Conservation (phyloP, 805 yeast species). For the Hagleromyces aurorensis region DNA sequence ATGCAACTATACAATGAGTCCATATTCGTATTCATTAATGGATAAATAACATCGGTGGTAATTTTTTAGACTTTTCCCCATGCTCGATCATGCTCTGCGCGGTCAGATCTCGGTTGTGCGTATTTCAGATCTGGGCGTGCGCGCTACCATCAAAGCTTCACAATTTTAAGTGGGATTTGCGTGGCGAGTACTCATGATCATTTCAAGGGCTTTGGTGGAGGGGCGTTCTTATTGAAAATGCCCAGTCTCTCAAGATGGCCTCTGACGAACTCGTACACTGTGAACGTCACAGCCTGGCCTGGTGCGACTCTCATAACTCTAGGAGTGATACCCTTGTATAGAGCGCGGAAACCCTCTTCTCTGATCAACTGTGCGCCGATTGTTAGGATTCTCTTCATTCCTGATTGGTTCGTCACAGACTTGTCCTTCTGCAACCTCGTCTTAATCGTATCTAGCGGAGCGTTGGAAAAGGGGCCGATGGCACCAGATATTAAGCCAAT, state of each 20-base stretch:
- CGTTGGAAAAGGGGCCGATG: slow-evolving; percentile 94
- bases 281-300: slow-evolving; percentile 97
- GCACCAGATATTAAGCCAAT: slow-evolving; percentile 94
- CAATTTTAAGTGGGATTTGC: too few species aligned
- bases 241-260: slow-evolving; percentile 43
- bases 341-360: slow-evolving; percentile 83
- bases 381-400: slow-evolving; percentile 68
- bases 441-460: slow-evolving; percentile 94
- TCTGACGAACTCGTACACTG: slow-evolving; percentile 88
- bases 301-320: slow-evolving; percentile 99
- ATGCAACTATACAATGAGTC: too few species aligned
- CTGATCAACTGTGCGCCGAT: slow-evolving; percentile 74
- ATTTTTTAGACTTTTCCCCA: too few species aligned
- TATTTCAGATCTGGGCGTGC: too few species aligned
- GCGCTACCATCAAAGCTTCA: too few species aligned
- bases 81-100: too few species aligned
- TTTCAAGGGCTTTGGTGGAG: slow-evolving; percentile 7
- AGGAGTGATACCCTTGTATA: slow-evolving; percentile 96
- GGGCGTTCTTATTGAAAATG: slow-evolving; percentile 14
- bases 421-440: slow-evolving; percentile 92
- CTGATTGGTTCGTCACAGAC: slow-evolving; percentile 57
- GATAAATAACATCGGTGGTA: too few species aligned
- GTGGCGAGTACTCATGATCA: slow-evolving; percentile 3
- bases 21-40: too few species aligned
- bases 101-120: too few species aligned